A percentile compares a stretch with the other conserved stretches of the same genome.
phyloP scores from a whole-genome alignment of 768 basidiomycete genomes.

The Ephemerocybe angulata region DNA sequence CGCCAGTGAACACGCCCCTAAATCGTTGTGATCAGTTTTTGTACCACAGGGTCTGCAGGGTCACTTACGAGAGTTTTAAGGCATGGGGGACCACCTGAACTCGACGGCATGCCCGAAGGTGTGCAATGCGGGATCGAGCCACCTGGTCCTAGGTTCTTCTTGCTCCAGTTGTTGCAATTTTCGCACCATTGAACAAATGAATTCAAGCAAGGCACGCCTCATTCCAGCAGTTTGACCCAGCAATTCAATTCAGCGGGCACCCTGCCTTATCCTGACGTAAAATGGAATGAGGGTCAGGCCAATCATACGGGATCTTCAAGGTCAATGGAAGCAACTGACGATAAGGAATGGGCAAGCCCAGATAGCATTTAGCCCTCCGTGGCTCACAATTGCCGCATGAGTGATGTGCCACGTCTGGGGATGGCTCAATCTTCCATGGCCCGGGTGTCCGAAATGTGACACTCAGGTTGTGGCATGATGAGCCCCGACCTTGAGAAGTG shows the following conservation, averaged over 20 bases:
- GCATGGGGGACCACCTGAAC: neutral
- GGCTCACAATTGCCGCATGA: too few relatives aligned
- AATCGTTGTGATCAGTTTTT: neutral
- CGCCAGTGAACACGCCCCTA: neutral
- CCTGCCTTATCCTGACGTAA: slow-evolving; percentile 1
- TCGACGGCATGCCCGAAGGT: neutral
- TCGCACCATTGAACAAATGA: neutral
- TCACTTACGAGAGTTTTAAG: neutral
- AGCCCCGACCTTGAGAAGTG: too few relatives aligned
- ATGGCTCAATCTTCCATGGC: too few relatives aligned
- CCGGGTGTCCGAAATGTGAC: too few relatives aligned
- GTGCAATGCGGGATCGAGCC: slow-evolving; percentile 3
- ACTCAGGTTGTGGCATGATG: too few relatives aligned
- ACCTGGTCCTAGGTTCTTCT: neutral
- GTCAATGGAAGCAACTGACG: neutral
- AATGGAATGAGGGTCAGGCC: neutral
- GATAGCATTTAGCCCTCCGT: too few relatives aligned
- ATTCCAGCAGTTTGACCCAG: neutral
- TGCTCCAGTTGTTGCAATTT: neutral
- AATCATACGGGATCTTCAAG: neutral
- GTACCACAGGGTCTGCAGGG: neutral
- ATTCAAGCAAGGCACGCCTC: neutral
- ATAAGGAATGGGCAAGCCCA: too few relatives aligned
- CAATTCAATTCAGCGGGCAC: neutral
- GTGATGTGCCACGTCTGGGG: too few relatives aligned